Evolutionary conservation across 2,329 filamentous ascomycete genomes (phyloP).

Genomic region (Mariannaea elegans): DNA sequence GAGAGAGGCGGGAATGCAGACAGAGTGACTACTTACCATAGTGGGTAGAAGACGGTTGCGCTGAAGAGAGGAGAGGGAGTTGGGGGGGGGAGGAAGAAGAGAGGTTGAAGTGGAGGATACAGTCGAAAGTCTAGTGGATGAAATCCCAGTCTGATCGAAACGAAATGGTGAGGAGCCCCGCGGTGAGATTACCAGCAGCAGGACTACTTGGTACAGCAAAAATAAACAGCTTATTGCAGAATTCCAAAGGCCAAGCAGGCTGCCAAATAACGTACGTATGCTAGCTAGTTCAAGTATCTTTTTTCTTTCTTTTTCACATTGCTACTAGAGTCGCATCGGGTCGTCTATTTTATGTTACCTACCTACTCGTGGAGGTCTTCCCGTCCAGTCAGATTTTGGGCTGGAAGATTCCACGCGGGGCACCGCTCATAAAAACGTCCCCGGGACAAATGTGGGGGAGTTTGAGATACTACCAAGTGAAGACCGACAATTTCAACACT

Average conservation of each 20-base stretch:
- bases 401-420: conserved; percentile 44
- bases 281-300: neutral
- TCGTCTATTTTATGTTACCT: no score
- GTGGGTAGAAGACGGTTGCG: conserved; percentile 6
- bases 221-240: no score
- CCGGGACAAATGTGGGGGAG: conserved; percentile 26
- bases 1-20: neutral
- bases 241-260: no score
- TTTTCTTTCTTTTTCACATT: no score
- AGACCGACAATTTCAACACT: no score
- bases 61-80: neutral
- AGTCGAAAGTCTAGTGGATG: neutral
- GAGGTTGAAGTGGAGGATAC: conserved; percentile 6
- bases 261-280: no score
- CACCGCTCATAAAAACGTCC: neutral
- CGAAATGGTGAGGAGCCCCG: conserved; percentile 16
- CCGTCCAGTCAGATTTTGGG: conserved; percentile 4
- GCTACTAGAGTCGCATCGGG: neutral
- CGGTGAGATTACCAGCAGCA: conserved; percentile 5
- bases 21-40: conserved; percentile 12
- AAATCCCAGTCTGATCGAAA: conserved; percentile 5
- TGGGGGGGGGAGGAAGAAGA: conserved; percentile 6
- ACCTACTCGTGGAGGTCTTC: no score
- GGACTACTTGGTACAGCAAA: neutral
- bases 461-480: no score